Evolutionary conservation across 306 rosid genomes (phyloP), one percentile per base, ranked within the genome.

Genomic region (Sindora glabra): DNA sequence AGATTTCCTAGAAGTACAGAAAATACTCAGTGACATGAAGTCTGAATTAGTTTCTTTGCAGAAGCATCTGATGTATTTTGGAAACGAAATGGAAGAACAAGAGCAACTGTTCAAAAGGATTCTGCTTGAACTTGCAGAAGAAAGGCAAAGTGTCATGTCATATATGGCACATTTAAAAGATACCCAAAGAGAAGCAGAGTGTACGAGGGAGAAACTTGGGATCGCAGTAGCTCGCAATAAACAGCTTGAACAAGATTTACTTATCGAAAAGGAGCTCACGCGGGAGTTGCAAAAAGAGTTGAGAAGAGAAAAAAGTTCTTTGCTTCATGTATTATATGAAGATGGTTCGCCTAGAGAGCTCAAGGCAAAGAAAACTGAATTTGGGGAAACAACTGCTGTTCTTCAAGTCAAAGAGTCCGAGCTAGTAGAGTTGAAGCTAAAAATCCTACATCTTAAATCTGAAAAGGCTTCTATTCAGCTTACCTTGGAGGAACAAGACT

Each of bases 11-110:
- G 77, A 84, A 71, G 84, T 82, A 74, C 86, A 86, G 81, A 77
- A 70, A 59, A 83, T 92, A 77, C 90, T 92, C 19, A 22, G 27
- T 46, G 89, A 73, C 19, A 86, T 80, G 55, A 90, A 87, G 74
- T 82, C 77, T 16, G 99, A 84, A 58, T 71, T 89, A 77, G 89
- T 89, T 77, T 86, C 85, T 19, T 89, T 96, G 59, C 99, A 86
- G 81, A 87, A 86, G 58, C 74, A 90, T 24, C 71, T 92, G 41
- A 67, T 79, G 8, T 76, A 79, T 59, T 86, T 94, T 44, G 70
- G 90, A 65, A 50, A 73, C 64, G 84, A 79, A 79, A 83, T 77
- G 86, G 82, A 80, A 71, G 90, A 71, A 52, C 95, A 89, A 55
- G 95, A 84, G 67, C 48, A n/a, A 76, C 85, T 83, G 74, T 55